Conservation (phyloP, 2,329 filamentous ascomycete genomes). For the Dendrostoma leiphaemia region DNA sequence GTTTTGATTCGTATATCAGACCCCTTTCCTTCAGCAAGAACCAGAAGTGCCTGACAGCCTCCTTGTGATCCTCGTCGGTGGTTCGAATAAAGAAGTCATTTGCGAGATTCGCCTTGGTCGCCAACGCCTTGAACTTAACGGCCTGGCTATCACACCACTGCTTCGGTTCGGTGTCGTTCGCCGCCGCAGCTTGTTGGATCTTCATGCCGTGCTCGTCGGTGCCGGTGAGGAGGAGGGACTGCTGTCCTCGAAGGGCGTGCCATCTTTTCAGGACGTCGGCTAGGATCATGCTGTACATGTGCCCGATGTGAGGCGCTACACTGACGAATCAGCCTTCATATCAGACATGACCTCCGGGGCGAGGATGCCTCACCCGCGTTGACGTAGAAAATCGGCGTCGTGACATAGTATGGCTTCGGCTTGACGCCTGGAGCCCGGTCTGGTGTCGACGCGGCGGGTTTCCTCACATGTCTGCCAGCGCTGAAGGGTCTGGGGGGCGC, state of each 20-base stretch:
- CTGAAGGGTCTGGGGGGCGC: neutral
- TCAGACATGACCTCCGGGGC: neutral
- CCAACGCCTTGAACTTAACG: slow-evolving; percentile 74
- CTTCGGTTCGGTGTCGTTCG: slow-evolving; percentile 69
- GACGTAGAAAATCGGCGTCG: slow-evolving; percentile 98
- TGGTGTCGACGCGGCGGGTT: neutral
- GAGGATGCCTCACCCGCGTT: slow-evolving; percentile 68
- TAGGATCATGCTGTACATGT: slow-evolving; percentile 90
- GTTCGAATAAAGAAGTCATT: slow-evolving; percentile 92
- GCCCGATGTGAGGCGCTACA: slow-evolving; percentile 86
- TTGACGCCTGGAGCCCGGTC: neutral
- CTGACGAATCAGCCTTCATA: slow-evolving; percentile 22
- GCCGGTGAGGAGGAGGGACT: slow-evolving; percentile 78
- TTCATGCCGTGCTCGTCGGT: slow-evolving; percentile 99
- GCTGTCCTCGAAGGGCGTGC: slow-evolving; percentile 71
- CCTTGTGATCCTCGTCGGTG: slow-evolving; percentile 77
- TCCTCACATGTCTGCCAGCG: slow-evolving; percentile 2
- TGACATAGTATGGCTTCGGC: slow-evolving; percentile 87
- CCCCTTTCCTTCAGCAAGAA: slow-evolving; percentile 70
- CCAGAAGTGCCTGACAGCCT: slow-evolving; percentile 90
- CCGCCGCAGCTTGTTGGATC: slow-evolving; percentile 80
- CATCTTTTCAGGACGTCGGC: slow-evolving; percentile 91
- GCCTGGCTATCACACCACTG: slow-evolving; percentile 87
- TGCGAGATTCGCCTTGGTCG: slow-evolving; percentile 64
- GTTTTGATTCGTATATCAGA: slow-evolving; percentile 79